Conservation (phyloP, 2,329 filamentous ascomycete genomes). For the Aureobasidium lini region DNA sequence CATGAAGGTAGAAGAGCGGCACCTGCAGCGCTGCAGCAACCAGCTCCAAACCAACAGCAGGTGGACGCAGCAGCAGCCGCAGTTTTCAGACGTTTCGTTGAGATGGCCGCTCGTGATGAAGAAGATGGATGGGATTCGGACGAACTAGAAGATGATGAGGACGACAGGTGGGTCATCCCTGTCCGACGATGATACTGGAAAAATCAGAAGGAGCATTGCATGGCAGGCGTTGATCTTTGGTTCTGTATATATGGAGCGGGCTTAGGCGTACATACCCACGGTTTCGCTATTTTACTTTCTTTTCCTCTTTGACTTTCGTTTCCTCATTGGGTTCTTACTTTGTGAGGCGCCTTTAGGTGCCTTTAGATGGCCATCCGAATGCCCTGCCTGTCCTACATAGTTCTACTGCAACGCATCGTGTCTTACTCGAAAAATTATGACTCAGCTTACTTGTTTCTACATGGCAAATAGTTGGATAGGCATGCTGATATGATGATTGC, state of each 20-base stretch:
- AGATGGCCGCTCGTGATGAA: conserved; percentile 44
- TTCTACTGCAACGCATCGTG: no score
- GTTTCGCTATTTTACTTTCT: not conserved
- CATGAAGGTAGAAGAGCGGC: not conserved
- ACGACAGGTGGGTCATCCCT: conserved; percentile 10
- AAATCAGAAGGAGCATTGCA: not conserved
- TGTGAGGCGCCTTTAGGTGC: no score
- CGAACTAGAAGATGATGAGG: conserved; percentile 40
- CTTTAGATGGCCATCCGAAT: no score
- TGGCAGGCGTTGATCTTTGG: not conserved
- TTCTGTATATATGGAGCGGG: not conserved
- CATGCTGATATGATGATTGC: not conserved
- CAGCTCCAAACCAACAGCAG: conserved; percentile 14
- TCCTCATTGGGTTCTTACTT: no score
- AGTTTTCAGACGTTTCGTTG: conserved; percentile 43
- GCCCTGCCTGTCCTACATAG: no score
- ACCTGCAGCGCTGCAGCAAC: not conserved
- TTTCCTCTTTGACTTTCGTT: no score
- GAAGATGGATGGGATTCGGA: conserved; percentile 56
- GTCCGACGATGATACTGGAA: not conserved
- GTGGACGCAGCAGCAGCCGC: conserved; percentile 20
- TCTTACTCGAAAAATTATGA: no score
- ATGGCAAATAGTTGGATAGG: no score
- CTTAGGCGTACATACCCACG: not conserved
- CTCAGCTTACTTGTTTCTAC: no score